Evolutionary conservation across 2,329 filamentous ascomycete species (phyloP), one percentile per base, ranked within the genome.

Genomic region (Aspergillus alliaceus): DNA sequence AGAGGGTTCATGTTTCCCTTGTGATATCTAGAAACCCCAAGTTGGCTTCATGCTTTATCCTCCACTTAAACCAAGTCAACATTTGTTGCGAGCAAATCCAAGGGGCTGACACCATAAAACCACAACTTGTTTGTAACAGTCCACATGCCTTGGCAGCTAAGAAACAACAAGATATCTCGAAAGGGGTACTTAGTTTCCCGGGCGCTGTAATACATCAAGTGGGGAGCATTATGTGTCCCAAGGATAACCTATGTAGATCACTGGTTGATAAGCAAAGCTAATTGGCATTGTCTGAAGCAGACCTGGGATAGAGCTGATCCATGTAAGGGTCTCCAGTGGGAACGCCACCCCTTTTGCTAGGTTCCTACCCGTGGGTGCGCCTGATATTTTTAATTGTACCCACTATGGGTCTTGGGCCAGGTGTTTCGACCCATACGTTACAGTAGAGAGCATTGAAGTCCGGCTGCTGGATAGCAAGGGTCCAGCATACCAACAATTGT

Each of bases 401-500:
- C 55, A 57, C 50, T n/a, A 34, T 53, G 29, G 22, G 25, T 24
- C 29, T 15, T 37, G 51, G 39, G 31, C 44, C 50, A 49, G n/a
- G 32, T 35, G 51, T 46, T 53, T 46, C 39, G 42, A 51, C 42
- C 29, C 20, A n/a, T 44, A 44, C 15, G n/a, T 35, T 35, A n/a
- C 32, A n/a, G 12, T 15, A 35, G 37, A 32, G 44, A 22, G 27
- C 4, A 20, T 32, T 18, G 9, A 20, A 48, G 27, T 27, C 32
- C 34, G 37, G 48, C 27, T 15, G 3, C 25, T 18, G 39, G 32
- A 51, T 50, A 55, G 50, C 58, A 56, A 58, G 49, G 56, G 53
- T 4, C 58, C 58, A 50, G 56, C 56, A 60, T 60, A 58, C 58
- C 58, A 58, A 37, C 44, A 58, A 50, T 54, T 48, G 32, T 44